Conservation (phyloP, 2,329 filamentous ascomycete species). For the Daldinia sp. region DNA sequence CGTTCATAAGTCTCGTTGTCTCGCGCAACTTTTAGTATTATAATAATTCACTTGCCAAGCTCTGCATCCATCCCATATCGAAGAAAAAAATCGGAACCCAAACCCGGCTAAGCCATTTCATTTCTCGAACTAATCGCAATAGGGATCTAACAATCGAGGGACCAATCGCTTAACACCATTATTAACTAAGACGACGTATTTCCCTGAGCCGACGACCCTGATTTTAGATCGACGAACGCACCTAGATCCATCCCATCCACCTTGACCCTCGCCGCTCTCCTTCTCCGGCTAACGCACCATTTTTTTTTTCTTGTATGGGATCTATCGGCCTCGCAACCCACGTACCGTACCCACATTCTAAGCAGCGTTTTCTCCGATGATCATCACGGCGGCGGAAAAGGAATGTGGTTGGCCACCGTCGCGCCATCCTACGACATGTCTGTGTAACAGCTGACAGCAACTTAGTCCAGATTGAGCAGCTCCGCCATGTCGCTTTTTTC, state of each 20-base stretch:
- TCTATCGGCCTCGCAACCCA: slow-evolving; percentile 28
- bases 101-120: slow-evolving; percentile 21
- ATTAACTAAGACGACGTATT: neutral
- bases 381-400: slow-evolving; percentile 25
- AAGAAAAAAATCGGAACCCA: slow-evolving; percentile 25
- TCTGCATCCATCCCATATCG: slow-evolving; percentile 24
- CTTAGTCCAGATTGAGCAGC: slow-evolving; percentile 13
- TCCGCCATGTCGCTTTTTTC: slow-evolving; percentile 22
- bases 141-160: slow-evolving; percentile 20
- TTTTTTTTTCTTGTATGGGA: slow-evolving; percentile 19
- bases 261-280: slow-evolving; percentile 18
- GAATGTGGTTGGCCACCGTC: slow-evolving; percentile 7
- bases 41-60: slow-evolving; percentile 35
- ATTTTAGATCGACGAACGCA: slow-evolving; percentile 35
- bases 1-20: slow-evolving; percentile 12
- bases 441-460: slow-evolving; percentile 30
- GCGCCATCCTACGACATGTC: slow-evolving; percentile 8
- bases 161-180: slow-evolving; percentile 17
- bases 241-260: slow-evolving; percentile 20
- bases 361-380: slow-evolving; percentile 26
- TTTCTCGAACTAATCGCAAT: slow-evolving; percentile 15
- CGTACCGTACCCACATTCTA: slow-evolving; percentile 10
- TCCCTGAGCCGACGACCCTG: slow-evolving; percentile 30
- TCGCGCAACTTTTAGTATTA: slow-evolving; percentile 22
- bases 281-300: slow-evolving; percentile 37